phyloP scores from a whole-genome alignment of 1,139 yeast genomes.

The Suhomyces anneliseae region DNA sequence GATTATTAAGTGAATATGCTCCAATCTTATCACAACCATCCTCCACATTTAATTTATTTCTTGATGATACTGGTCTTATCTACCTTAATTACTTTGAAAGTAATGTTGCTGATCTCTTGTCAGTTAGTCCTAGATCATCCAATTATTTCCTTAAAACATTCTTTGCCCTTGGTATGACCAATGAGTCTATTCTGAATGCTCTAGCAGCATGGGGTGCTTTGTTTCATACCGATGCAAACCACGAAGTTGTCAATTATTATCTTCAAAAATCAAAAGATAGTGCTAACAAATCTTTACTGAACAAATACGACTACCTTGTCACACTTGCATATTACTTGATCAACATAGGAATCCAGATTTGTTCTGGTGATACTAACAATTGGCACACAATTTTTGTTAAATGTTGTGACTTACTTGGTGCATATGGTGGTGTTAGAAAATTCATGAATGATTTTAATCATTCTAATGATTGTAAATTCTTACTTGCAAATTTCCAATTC shows the following conservation, averaged over 20 bases:
- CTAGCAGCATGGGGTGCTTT: conserved; percentile 52
- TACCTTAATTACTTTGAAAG: conserved; percentile 13
- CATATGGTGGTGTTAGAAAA: conserved; percentile 34
- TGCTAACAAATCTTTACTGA: conserved; percentile 13
- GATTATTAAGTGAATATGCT: conserved; percentile 4
- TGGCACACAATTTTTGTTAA: conserved; percentile 36
- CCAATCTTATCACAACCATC: conserved; percentile 11
- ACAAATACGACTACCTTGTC: conserved; percentile 24
- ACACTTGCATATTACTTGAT: conserved; percentile 31
- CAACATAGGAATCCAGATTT: conserved; percentile 33
- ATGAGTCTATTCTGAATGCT: conserved; percentile 42
- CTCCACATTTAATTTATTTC: conserved; percentile 12
- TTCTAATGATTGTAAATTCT: conserved; percentile 44
- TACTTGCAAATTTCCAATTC: conserved; percentile 43
- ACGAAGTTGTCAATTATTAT: conserved; percentile 21
- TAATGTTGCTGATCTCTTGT: conserved; percentile 16
- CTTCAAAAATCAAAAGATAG: conserved; percentile 20
- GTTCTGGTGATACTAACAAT: conserved; percentile 45
- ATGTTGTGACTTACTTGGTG: conserved; percentile 22
- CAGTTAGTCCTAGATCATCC: conserved; percentile 33
- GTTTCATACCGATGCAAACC: conserved; percentile 15
- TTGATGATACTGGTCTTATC: conserved; percentile 13
- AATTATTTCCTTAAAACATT: conserved; percentile 49
- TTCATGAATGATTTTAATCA: conserved; percentile 27
- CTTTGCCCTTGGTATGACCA: conserved; percentile 38